Evolutionary conservation across 2,329 filamentous ascomycete genomes (phyloP), one percentile per base, ranked within the genome.

Genomic region (Mariannaea elegans): DNA sequence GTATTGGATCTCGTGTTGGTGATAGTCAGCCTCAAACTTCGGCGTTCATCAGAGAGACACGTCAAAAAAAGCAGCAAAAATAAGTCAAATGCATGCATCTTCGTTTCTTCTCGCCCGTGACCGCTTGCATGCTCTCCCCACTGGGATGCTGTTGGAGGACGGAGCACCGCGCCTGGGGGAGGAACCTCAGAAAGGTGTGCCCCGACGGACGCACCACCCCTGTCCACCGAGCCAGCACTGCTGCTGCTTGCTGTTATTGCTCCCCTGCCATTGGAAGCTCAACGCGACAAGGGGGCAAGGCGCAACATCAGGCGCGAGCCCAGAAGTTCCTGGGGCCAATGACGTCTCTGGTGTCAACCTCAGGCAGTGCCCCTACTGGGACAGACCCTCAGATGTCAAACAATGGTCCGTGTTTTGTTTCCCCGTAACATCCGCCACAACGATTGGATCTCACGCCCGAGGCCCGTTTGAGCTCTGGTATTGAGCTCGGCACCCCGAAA

Each of bases 351-450:
- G 29, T 36, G 18, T 9, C 10, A 46, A 45, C 16, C 23, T 39
- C 50, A 27, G 24, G 24, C 24, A 27, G 6, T 9, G 24, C 24
- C 32, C 12, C 32, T 36, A 7, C 32, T 14, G 7, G 32, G n/a
- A 27, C n/a, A 27, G 24, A 27, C 49, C 50, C 48, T 54, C 56
- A 54, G 24, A 60, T 52, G 27, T 60, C 57, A 60, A 60, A 60
- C 52, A 60, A 50, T 45, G 56, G 50, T 49, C 56, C 50, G 45
- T 59, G 56, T 59, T 59, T 59, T 50, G 56, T 59, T 59, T 55
- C 51, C 38, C 56, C 45, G n/a, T 48, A 14, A 2, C 31, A 27
- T 32, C 23, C 39, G 14, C 8, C 36, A 8, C 13, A 18, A 27
- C 32, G 45, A 55, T 59, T 59, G 50, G 56, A 19, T 34, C 27